Evolutionary conservation across 2,329 filamentous ascomycete genomes (phyloP).

Genomic region (Cercospora zeina): DNA sequence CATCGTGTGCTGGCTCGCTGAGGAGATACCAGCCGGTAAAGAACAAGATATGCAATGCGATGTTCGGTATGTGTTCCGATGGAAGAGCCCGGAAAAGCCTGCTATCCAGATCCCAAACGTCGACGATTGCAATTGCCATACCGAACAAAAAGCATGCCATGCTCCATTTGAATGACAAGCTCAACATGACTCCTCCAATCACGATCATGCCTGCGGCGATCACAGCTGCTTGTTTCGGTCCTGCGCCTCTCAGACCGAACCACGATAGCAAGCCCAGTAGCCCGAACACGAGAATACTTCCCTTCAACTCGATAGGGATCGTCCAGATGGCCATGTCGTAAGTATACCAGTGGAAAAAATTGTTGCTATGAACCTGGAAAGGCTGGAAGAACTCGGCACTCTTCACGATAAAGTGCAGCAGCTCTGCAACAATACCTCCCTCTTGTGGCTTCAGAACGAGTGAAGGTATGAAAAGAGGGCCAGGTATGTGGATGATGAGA

Average conservation of each 20-base stretch:
- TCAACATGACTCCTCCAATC: conserved; percentile 10
- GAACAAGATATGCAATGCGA: conserved; percentile 1
- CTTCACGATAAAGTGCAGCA: background rate
- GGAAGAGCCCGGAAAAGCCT: background rate
- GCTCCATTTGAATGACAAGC: conserved; percentile 20
- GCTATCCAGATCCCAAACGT: conserved; percentile 10
- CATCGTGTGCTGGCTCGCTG: conserved; percentile 9
- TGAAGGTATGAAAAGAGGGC: conserved; percentile 10
- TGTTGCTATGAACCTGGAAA: conserved; percentile 15
- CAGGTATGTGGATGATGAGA: conserved; percentile 19
- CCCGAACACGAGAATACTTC: conserved; percentile 21
- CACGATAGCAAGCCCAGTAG: conserved; percentile 17
- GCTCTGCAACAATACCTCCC: conserved; percentile 17
- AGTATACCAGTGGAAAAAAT: conserved; percentile 8
- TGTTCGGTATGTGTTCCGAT: background rate
- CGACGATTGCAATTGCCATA: conserved; percentile 22
- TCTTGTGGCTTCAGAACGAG: conserved; percentile 9
- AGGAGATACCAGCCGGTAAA: conserved; percentile 21
- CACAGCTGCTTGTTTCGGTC: conserved; percentile 1
- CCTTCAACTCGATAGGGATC: conserved; percentile 23
- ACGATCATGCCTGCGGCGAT: conserved; percentile 9
- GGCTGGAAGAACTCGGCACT: conserved; percentile 12
- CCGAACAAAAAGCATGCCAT: conserved; percentile 25
- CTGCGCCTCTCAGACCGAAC: conserved; percentile 6
- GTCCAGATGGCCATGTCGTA: conserved; percentile 28